Percentiles rank a stretch among this genome's conserved stretches.
Evolutionary conservation across 2,329 filamentous ascomycete genomes (phyloP).

Genomic region (Keithomyces neogunnii): DNA sequence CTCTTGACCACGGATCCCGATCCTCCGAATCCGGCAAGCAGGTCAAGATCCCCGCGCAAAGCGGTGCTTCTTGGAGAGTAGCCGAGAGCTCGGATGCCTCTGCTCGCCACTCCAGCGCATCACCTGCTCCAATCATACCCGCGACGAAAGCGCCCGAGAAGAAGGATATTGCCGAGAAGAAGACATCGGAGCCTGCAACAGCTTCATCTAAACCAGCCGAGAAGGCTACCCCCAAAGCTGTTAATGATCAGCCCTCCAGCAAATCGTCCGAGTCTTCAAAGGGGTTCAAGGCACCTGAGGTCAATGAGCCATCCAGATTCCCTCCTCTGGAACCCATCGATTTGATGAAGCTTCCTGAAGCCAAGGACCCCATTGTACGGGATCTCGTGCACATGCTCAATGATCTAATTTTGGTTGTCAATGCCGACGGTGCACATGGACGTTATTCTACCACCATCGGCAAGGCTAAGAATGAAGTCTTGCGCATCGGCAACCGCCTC

Average conservation of each 20-base stretch:
- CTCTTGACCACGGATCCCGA: conserved; percentile 34
- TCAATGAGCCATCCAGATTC: conserved; percentile 56
- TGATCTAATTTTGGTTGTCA: conserved; percentile 88
- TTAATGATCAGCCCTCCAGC: conserved; percentile 10
- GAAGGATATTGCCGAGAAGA: conserved; percentile 22
- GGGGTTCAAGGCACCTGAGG: conserved; percentile 47
- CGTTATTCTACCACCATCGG: conserved; percentile 72
- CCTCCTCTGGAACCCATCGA: conserved; percentile 65
- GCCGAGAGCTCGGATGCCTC: conserved; percentile 49
- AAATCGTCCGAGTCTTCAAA: conserved; percentile 20
- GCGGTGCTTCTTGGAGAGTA: conserved; percentile 74
- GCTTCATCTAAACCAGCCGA: conserved; percentile 22
- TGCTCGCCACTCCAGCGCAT: conserved; percentile 55
- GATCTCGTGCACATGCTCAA: conserved; percentile 94
- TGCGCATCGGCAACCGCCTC: conserved; percentile 72
- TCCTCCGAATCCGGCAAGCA: conserved; percentile 53
- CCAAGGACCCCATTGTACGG: conserved; percentile 80
- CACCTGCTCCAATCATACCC: conserved; percentile 22
- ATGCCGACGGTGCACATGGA: conserved; percentile 69
- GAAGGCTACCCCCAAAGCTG: conserved; percentile 17
- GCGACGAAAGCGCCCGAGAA: conserved; percentile 17
- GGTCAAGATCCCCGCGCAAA: conserved; percentile 77
- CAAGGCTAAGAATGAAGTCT: conserved; percentile 78
- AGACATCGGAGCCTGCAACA: conserved; percentile 13
- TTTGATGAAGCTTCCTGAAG: conserved; percentile 64